Base-by-base conservation (phyloP, 129 eudicot genomes). In the Heracleum sosnowskyi region DNA sequence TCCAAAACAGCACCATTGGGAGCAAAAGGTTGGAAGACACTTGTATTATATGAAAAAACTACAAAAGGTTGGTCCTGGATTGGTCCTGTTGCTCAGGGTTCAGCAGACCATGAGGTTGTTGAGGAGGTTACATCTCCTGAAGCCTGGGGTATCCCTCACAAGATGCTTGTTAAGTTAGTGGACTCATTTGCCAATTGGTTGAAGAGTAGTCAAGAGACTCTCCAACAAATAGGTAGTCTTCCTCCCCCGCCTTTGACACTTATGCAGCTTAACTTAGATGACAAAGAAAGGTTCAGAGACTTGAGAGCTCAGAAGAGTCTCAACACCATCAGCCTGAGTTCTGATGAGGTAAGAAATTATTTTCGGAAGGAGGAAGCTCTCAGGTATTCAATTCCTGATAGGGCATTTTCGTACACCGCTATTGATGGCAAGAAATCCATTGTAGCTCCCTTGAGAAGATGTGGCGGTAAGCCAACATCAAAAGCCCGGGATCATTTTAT, bases 401-500 rank as follows among this genome's bases (percentile, higher is more conserved):
- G 99, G 79, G 97, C 96, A 10, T 96, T 87, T 75, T 86, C 97
- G 5, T 96, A 96, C 69, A 96, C 97, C 2, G 97, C 99, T 26
- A 87, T 85, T 73, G 99, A 96, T 69, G 97, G 99, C 70, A 96
- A 85, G 77, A 96, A 92, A 78, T 92, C 99, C 2, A 89, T 90
- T 17, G 99, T 96, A 34, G 99, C 99, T 39, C 99, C 99, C 1
- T 84, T 94, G 55, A 86, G 95, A 84, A 96, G 96, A 80, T 87
- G 99, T 49, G 99, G 97, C n/a, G 97, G 99, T 79, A 96, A 96
- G 79, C 99, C 97, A 34, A 92, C 99, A 4, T 90, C 99, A 22
- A 96, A 96, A 85, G 97, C 97, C 41, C 95, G 99, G 11, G 99
- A 96, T 73, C 99, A 96, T 80, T 90, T 90, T 78, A 90, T 96